These are phyloP conservation scores for Cardamine resedifolia DNA, from an alignment of 345 rosid genomes.

Conservation along the genomic window DNA sequence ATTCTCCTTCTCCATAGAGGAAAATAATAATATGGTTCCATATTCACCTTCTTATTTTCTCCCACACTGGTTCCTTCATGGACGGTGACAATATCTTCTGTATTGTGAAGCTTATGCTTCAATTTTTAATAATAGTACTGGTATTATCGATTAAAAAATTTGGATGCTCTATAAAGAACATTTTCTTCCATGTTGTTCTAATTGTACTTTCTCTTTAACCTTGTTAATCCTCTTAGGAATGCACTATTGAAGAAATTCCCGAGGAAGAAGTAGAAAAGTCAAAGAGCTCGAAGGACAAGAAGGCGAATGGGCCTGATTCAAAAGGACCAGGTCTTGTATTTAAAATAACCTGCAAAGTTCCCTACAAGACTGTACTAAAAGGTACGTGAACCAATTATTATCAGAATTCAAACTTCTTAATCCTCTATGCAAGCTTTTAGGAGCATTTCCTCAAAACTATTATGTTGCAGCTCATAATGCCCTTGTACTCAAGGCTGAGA, in stretches of 20 bases:
- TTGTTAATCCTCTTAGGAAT: conserved; percentile 57
- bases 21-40: background rate
- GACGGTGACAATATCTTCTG: background rate
- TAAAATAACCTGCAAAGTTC: conserved; percentile 84
- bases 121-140: background rate
- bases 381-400: conserved; percentile 45
- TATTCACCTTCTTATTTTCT: conserved; percentile 9
- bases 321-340: conserved; percentile 70
- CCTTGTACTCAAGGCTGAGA: conserved; percentile 86
- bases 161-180: conserved; percentile 1
- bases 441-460: conserved; percentile 5
- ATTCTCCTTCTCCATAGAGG: too few species aligned
- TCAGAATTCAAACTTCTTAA: conserved; percentile 12
- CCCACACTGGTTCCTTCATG: background rate
- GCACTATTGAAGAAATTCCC: conserved; percentile 72
- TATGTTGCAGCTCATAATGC: conserved; percentile 81
- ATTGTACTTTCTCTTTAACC: background rate
- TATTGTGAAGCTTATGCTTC: conserved; percentile 13
- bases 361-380: conserved; percentile 90
- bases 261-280: conserved; percentile 76
- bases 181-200: background rate
- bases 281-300: conserved; percentile 87
- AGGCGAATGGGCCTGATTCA: conserved; percentile 72
- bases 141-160: background rate
- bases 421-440: conserved; percentile 7